Base-by-base conservation (phyloP, 148 eudicot species). In the Amaranthus hypochondriacus region DNA sequence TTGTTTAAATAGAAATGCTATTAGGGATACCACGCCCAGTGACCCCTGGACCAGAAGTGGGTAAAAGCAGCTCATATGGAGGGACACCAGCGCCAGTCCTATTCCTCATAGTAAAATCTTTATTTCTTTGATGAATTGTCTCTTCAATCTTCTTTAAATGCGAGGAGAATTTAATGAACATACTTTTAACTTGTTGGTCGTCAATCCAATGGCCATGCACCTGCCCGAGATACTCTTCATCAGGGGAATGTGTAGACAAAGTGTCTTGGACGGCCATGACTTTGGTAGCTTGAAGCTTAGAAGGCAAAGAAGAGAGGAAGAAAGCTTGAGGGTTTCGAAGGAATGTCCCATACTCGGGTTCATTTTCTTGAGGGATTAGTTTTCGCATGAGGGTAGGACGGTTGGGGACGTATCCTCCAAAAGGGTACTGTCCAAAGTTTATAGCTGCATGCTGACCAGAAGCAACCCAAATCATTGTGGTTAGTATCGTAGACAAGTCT, bases 401-500 rank as follows among this genome's bases (percentile, higher is more conserved):
- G 77, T 90, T 89, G 4, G 94, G 99, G 15, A 89, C 87, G 9
- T 90, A 96, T 62, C 99, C 96, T 50, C 96, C 99, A 62, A 89
- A 96, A 18, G 96, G 97, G 76, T 96, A 96, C 77, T 96, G 99
- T 21, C 99, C 97, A 47, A 96, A 92, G 85, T 96, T 96, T 73
- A 95, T 85, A 14, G 99, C 97, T 2, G 99, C 97, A 46, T 95
- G 99, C 18, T 95, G 96, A 42, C 94, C 96, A 4, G 99, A 96
- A 59, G 95, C 89, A 1, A 78, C 81, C 99, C 99, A 96, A 48
- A 92, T 86, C 72, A 96, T 90, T 5, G 79, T 89, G 68, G 95
- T 83, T 3, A 96, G 82, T 61, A 96, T 87, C 11, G 77, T 70
- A 1, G 91, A 67, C n/a, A 92, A 82, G 80, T 92, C 92, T 18